phyloP scores from a whole-genome alignment of 1,284 basidiomycete genomes.

The Austropuccinia psidii region DNA sequence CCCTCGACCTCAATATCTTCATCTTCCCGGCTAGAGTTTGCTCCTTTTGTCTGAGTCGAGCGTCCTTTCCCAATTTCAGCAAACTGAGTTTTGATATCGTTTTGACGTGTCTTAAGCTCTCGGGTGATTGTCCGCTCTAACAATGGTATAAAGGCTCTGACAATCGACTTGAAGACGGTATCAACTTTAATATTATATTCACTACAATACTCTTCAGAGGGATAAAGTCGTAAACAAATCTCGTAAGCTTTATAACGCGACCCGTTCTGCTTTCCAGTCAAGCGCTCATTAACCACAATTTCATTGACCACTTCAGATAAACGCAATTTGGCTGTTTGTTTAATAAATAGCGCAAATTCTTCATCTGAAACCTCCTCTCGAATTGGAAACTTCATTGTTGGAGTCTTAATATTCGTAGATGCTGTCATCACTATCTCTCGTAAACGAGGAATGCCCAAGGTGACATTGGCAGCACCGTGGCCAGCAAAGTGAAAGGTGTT shows the following conservation, averaged over 20 bases:
- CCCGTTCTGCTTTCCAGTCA: conserved; percentile 57
- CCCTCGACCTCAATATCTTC: conserved; percentile 50
- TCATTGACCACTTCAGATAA: conserved; percentile 83
- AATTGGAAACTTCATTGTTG: conserved; percentile 90
- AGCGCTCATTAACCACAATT: conserved; percentile 71
- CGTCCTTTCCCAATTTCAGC: conserved; percentile 73
- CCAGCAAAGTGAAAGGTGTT: conserved; percentile 99
- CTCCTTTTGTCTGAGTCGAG: conserved; percentile 52
- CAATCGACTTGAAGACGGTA: conserved; percentile 69
- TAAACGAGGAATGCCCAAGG: conserved; percentile 94
- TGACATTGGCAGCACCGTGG: conserved; percentile 98
- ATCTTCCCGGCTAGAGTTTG: conserved; percentile 48
- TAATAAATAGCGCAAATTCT: conserved; percentile 74
- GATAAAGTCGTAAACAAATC: conserved; percentile 78
- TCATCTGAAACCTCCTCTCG: conserved; percentile 54
- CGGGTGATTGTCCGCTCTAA: conserved; percentile 76
- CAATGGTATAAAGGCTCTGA: conserved; percentile 67
- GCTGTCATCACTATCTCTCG: conserved; percentile 99
- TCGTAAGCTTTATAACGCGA: conserved; percentile 68
- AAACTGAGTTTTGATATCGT: conserved; percentile 72
- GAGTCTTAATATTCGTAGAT: conserved; percentile 90
- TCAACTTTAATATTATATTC: conserved; percentile 73
- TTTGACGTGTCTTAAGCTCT: conserved; percentile 79
- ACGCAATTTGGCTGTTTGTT: conserved; percentile 74
- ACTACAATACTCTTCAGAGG: conserved; percentile 68